Evolutionary conservation across 208 protist species (phyloP), one percentile per base, ranked within the genome.

Genomic region (Zelonia costaricensis): DNA sequence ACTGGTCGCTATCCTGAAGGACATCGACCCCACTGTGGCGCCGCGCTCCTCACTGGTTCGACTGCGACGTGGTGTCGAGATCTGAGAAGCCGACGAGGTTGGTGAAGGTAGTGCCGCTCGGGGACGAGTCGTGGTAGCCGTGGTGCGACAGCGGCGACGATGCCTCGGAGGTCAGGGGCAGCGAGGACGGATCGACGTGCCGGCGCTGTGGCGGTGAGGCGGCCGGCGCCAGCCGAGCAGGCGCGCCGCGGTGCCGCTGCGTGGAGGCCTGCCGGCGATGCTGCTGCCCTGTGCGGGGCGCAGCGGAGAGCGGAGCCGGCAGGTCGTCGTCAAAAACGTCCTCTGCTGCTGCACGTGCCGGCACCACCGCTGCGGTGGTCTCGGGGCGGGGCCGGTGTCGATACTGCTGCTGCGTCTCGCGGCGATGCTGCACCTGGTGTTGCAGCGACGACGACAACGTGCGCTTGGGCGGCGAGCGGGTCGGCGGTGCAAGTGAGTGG

Each of bases 81-180:
- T 95, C 85, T 12, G 88, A 90, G 20, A 95, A 79, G 40, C 52
- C 63, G 16, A 91, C 47, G 8, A 95, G 66, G 38, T 81, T 81
- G 4, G 85, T 95, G 48, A 95, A 95, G 6, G 77, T 86, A 18
- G 82, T 83, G 12, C 52, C 66, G 18, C 63, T 76, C n/a, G 74
- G 60, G 13, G 64, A 69, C 48, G 56, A 66, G 23, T 78, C 65
- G 1, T 16, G 10, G 45, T 53, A 68, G 4, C 13, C 49, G 16
- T 42, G 39, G 28, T 62, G 13, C 0, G 66, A 71, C 22, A 61
- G 16, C 27, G 42, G 25, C 10, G 46, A 51, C 15, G 55, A 66
- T 46, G 23, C 64, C 27, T 70, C 38, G 4, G 56, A 49, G 2
- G 60, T 71, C 1, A 65, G 20, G 0, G 62, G 59, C 33, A 76